phyloP scores from a whole-genome alignment of 1,284 basidiomycete genomes.

The Athelia sp. region DNA sequence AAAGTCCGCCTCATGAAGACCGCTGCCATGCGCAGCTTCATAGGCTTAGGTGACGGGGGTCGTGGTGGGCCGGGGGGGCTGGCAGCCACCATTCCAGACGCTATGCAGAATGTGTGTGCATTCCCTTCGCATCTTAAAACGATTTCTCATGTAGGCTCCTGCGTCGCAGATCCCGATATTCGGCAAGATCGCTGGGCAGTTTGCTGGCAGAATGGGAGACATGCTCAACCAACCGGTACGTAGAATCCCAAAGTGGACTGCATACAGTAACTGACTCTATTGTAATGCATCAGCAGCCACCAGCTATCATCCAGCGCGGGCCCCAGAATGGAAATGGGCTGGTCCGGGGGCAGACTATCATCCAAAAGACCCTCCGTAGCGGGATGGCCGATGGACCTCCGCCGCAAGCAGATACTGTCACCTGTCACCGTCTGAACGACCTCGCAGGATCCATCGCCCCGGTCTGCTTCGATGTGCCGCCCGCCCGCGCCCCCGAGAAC shows the following conservation, averaged over 20 bases:
- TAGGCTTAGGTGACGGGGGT: constrained; percentile 4
- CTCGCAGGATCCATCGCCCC: not conserved
- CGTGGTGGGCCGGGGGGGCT: not conserved
- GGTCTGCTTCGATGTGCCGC: not conserved
- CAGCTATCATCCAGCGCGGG: not conserved
- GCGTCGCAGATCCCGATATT: not conserved
- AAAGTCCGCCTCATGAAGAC: constrained; percentile 12
- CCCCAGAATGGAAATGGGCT: too few species aligned
- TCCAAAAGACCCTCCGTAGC: not conserved
- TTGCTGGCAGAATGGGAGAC: too few species aligned
- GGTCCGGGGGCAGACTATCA: not conserved
- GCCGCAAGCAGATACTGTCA: not conserved
- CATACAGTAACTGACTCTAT: too few species aligned
- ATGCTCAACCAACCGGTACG: too few species aligned
- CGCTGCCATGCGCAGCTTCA: constrained; percentile 10
- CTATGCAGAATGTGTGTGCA: not conserved
- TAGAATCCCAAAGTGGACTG: too few species aligned
- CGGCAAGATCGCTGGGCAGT: not conserved
- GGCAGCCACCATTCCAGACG: not conserved
- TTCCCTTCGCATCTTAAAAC: not conserved
- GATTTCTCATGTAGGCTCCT: not conserved
- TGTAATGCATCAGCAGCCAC: not conserved
- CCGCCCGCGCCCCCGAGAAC: not conserved
- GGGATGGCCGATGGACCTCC: not conserved
- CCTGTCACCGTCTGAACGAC: not conserved